These are phyloP conservation scores for Sphaerulina musiva DNA, from an alignment of 2,329 filamentous ascomycete genomes.

Conservation along the genomic window DNA sequence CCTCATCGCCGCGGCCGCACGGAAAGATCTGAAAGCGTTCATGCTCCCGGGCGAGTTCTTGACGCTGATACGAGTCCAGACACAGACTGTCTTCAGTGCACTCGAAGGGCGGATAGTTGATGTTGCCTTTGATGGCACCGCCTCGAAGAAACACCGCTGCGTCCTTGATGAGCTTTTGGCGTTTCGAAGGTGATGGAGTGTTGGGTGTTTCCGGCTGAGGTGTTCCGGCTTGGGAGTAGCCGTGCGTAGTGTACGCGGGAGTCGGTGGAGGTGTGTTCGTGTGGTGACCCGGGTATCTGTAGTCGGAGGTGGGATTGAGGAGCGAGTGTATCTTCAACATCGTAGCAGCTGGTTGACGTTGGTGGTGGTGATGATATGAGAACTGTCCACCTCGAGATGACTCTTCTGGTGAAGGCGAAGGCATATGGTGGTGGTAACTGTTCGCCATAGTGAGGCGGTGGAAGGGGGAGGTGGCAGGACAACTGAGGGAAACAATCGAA, in stretches of 20 bases:
- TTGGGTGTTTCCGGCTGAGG: slow-evolving; percentile 22
- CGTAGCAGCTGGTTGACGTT: slow-evolving; percentile 16
- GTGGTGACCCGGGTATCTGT: slow-evolving; percentile 17
- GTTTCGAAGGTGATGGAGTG: slow-evolving; percentile 25
- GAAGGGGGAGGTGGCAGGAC: slow-evolving; percentile 5
- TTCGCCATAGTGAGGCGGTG: slow-evolving; percentile 18
- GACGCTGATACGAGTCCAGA: slow-evolving; percentile 26
- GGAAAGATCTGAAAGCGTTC: slow-evolving; percentile 60
- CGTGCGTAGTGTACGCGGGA: slow-evolving; percentile 23
- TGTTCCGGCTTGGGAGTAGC: slow-evolving; percentile 20
- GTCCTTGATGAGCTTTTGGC: slow-evolving; percentile 59
- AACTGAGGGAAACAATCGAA: slow-evolving; percentile 5
- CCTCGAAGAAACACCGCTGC: slow-evolving; percentile 53
- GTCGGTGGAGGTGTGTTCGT: slow-evolving; percentile 23
- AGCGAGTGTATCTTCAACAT: slow-evolving; percentile 40
- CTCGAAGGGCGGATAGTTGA: slow-evolving; percentile 72
- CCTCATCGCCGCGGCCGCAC: slow-evolving; percentile 43
- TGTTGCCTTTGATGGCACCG: slow-evolving; percentile 56
- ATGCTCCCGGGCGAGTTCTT: slow-evolving; percentile 53
- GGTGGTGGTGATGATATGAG: slow-evolving; percentile 13
- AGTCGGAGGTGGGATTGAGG: slow-evolving; percentile 34
- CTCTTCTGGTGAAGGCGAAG: slow-evolving; percentile 19
- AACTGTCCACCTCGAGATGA: slow-evolving; percentile 13
- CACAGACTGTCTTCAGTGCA: slow-evolving; percentile 40
- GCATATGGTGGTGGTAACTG: slow-evolving; percentile 14